phyloP scores from a whole-genome alignment of 2,329 filamentous ascomycete genomes.

The Penicillium sp. region DNA sequence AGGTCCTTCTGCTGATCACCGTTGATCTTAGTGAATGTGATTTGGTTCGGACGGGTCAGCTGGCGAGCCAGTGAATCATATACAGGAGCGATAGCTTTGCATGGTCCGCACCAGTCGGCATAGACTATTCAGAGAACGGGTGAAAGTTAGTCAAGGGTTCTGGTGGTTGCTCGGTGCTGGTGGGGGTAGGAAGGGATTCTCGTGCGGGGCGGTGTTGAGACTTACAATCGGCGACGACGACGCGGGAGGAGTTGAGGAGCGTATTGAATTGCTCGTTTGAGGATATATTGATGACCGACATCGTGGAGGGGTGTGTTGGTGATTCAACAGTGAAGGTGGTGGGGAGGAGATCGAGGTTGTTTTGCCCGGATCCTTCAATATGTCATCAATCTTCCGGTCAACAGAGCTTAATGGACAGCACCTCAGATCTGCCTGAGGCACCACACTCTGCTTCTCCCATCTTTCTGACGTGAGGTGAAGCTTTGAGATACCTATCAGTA shows the following conservation, averaged over 20 bases:
- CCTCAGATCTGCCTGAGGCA: not conserved
- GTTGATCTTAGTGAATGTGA: constrained; percentile 87
- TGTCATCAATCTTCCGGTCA: constrained; percentile 27
- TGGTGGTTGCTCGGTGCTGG: not conserved
- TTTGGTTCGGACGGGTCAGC: constrained; percentile 68
- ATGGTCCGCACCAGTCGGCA: constrained; percentile 82
- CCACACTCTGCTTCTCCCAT: not conserved
- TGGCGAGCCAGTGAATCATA: constrained; percentile 74
- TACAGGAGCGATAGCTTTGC: constrained; percentile 77
- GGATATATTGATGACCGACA: constrained; percentile 54
- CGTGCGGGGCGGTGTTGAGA: constrained; percentile 23
- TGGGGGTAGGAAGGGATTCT: constrained; percentile 6
- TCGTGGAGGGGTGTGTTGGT: constrained; percentile 29
- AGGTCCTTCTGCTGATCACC: constrained; percentile 75
- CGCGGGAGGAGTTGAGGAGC: constrained; percentile 68
- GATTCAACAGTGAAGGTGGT: constrained; percentile 8
- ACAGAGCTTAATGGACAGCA: not conserved
- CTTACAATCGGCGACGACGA: constrained; percentile 90
- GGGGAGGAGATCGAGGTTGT: constrained; percentile 19
- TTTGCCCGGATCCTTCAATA: constrained; percentile 22
- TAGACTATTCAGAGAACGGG: constrained; percentile 57
- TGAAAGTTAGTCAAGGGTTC: constrained; percentile 7
- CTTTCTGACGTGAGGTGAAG: not conserved
- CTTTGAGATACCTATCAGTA: not conserved
- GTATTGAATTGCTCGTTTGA: constrained; percentile 67